Evolutionary conservation across 768 basidiomycete species (phyloP), one percentile per base, ranked within the genome.

Genomic region (Lentinula sp.): DNA sequence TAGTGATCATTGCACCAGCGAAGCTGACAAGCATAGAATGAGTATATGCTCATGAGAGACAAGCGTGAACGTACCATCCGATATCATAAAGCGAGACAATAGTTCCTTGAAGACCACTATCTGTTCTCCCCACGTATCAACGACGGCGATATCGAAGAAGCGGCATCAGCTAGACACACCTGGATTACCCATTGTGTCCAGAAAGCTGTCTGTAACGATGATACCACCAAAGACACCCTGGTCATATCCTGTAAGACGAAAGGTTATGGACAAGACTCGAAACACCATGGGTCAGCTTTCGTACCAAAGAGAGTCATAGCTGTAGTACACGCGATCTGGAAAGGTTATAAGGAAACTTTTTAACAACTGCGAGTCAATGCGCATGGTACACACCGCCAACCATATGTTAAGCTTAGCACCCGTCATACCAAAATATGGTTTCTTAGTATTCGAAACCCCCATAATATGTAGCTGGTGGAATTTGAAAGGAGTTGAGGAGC

Each of bases 141-240:
- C 41, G 32, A 37, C 59, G 15, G 16, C 8, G 18, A 23, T 33
- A 9, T n/a, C 9, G 53, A 54, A 37, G 18, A 23, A 0, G 35
- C 35, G 20, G 9, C 16, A 15, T 20, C 18, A 18, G 33, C n/a
- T 5, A n/a, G 7, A 52, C 48, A 20, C 12, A 60, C 59, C 59
- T 42, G 79, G 80, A 66, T 80, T 75, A 2, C 79, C 79, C 79
- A 81, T 80, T 8, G 74, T 77, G 12, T 78, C 64, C 60, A 81
- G 65, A 64, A 82, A 81, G 63, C 75, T 69, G 28, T 72, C 72
- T 6, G 81, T 81, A 55, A 82, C 77, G 57, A 82, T 81, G 59
- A 80, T 80, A 0, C 79, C 79, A 23, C 81, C 81, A 63, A 80
- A 82, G 18, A 82, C 79, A n/a, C 79, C 81, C 59, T 81, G 81